These are phyloP conservation scores for Byssochlamys sp. DNA, from an alignment of 2,329 filamentous ascomycete species.

Conservation along the genomic window DNA sequence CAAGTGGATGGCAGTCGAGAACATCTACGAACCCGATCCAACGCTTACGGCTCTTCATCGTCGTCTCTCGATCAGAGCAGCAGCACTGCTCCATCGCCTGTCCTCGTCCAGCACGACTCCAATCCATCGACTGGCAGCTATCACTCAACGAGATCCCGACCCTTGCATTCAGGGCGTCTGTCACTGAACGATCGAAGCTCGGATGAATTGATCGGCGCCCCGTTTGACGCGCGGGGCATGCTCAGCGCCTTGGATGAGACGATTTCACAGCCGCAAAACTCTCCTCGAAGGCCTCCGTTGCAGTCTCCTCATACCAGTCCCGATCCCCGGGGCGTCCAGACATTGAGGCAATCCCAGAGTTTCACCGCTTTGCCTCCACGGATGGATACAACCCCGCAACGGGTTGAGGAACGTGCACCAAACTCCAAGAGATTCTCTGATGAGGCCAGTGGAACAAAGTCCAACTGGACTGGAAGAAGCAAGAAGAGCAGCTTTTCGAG, in stretches of 20 bases:
- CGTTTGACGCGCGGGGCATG: slow-evolving; percentile 37
- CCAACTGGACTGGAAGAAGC: slow-evolving; percentile 48
- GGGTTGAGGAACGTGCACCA: slow-evolving; percentile 40
- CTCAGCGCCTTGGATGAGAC: slow-evolving; percentile 35
- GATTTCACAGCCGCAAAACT: slow-evolving; percentile 20
- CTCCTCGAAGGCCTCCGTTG: slow-evolving; percentile 33
- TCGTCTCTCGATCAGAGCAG: slow-evolving; percentile 40
- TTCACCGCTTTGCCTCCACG: slow-evolving; percentile 47
- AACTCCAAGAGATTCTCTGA: slow-evolving; percentile 69
- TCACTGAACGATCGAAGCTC: slow-evolving; percentile 30
- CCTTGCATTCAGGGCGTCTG: slow-evolving; percentile 24
- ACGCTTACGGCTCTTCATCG: slow-evolving; percentile 38
- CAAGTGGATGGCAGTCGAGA: slow-evolving; percentile 31
- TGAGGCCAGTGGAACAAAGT: slow-evolving; percentile 58
- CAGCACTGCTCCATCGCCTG: slow-evolving; percentile 32
- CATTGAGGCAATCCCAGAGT: slow-evolving; percentile 57
- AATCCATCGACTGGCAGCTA: slow-evolving; percentile 17
- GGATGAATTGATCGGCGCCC: slow-evolving; percentile 37
- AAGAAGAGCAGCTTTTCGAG: slow-evolving; percentile 85
- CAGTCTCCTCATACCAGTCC: slow-evolving; percentile 44
- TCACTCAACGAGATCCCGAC: slow-evolving; percentile 21
- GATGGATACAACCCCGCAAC: slow-evolving; percentile 41
- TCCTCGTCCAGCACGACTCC: slow-evolving; percentile 24
- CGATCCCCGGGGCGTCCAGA: slow-evolving; percentile 46
- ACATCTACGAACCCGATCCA: slow-evolving; percentile 37